Base-by-base conservation (phyloP, 805 yeast species). In the Candida pseudoglaebosa region DNA sequence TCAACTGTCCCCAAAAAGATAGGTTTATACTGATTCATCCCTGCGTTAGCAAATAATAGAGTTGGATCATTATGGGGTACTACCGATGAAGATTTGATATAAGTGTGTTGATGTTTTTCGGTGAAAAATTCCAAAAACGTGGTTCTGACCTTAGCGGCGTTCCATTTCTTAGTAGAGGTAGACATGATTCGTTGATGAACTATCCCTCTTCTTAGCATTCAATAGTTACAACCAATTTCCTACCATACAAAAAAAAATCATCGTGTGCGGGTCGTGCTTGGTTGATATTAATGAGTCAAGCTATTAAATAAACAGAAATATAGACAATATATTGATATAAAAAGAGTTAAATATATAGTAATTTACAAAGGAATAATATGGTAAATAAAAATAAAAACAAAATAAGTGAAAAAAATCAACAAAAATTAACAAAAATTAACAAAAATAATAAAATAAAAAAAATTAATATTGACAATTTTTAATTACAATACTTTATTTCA, bases 1-100 rank as follows among this genome's bases (percentile, higher is more conserved):
- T 93, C 98, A 34, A 89, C 97, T 7, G 97, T 90, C 39, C 99
- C 99, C 56, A 90, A 72, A 62, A 93, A 93, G 52, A 93, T 93
- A 10, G 99, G 96, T 66, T 93, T 93, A 67, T 90, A 93, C 71
- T 93, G 99, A 70, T 93, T 93, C 99, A 93, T 93, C 67, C 98
- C 99, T 43, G 99, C 99, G 61, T 93, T 93, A 58, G 99, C 95
- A 59, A 93, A 93, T 46, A 93, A 71, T 45, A 93, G 75, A 18
- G 98, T 91, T 37, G 99, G 99, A 61, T 93, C 99, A 68, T 93
- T 97, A 61, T 84, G 95, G 38, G 99, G 99, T 44, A 93, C 82
- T 20, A 91, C 98, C 0, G 96, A 86, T 2, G 98, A 89, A 0
- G 95, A 84, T 16, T 96, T 88, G 34, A 93, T 90, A 61, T 77